A percentile compares a stretch with the other conserved stretches of the same genome.
Evolutionary conservation across 768 basidiomycete species (phyloP).

Genomic region (Leucosporidium creatinivorum): DNA sequence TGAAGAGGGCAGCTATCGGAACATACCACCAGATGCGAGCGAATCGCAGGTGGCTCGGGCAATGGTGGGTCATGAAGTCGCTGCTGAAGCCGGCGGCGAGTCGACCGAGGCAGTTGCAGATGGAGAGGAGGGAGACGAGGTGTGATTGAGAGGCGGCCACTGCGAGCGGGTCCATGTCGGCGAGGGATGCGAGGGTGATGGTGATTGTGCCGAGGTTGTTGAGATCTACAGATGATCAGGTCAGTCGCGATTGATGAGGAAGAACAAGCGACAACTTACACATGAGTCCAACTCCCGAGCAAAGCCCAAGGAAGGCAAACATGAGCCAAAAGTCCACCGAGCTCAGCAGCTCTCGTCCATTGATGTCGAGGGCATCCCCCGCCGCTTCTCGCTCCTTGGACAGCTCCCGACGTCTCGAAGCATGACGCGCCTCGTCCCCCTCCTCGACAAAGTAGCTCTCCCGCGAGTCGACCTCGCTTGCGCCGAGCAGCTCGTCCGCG

Average conservation of each 20-base stretch:
- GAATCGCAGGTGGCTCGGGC: constrained; percentile 1
- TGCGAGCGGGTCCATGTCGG: neutral
- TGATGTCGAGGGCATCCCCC: neutral
- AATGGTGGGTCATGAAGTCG: constrained; percentile 19
- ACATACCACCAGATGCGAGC: constrained; percentile 26
- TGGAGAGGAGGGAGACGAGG: constrained; percentile 28
- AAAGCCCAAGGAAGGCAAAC: neutral
- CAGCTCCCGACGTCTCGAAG: too few species aligned
- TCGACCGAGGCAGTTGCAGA: constrained; percentile 27
- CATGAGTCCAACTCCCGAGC: constrained; percentile 1
- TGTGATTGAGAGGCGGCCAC: constrained; percentile 13
- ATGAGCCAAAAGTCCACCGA: neutral
- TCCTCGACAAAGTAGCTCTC: neutral
- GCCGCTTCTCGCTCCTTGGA: neutral
- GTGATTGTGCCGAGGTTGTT: constrained; percentile 2
- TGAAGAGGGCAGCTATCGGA: constrained; percentile 13
- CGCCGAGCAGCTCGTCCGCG: constrained; percentile 10
- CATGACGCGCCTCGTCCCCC: neutral
- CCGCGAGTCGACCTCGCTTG: constrained; percentile 13
- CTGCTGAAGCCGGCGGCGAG: constrained; percentile 10
- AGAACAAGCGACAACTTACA: neutral
- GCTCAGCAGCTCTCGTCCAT: neutral
- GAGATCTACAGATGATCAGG: too few species aligned
- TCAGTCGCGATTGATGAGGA: too few species aligned
- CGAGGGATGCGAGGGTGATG: constrained; percentile 31